Percentiles rank a stretch among this genome's conserved stretches.
phyloP scores from a whole-genome alignment of 768 basidiomycete species.

The Tricholoma sp. region DNA sequence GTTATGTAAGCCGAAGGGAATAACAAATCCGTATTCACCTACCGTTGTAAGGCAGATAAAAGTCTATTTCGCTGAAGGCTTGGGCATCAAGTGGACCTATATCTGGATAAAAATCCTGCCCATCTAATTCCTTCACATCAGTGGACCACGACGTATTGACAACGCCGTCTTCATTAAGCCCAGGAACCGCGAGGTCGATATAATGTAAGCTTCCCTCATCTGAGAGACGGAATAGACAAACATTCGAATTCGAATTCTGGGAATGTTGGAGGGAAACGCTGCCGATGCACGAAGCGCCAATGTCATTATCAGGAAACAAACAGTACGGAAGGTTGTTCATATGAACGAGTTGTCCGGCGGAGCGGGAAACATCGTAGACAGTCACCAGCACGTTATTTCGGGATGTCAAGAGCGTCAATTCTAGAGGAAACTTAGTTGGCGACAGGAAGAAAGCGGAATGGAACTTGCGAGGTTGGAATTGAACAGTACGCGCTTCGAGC shows the following conservation, averaged over 20 bases:
- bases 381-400: slow-evolving; percentile 53
- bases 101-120: slow-evolving; percentile 25
- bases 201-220: slow-evolving; percentile 42
- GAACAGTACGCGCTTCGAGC: slow-evolving; percentile 38
- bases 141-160: slow-evolving; percentile 32
- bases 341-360: slow-evolving; percentile 37
- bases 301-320: slow-evolving; percentile 27
- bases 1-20: background rate
- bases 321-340: slow-evolving; percentile 40
- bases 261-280: slow-evolving; percentile 32
- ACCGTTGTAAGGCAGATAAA: slow-evolving; percentile 56
- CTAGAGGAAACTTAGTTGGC: slow-evolving; percentile 25
- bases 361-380: slow-evolving; percentile 55
- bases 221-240: slow-evolving; percentile 43
- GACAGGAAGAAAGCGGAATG: background rate
- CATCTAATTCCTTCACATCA: slow-evolving; percentile 34
- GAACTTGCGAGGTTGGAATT: slow-evolving; percentile 12
- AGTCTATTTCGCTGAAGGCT: slow-evolving; percentile 41
- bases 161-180: slow-evolving; percentile 11
- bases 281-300: slow-evolving; percentile 23
- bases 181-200: slow-evolving; percentile 29
- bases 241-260: slow-evolving; percentile 13
- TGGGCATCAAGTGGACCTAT: slow-evolving; percentile 41
- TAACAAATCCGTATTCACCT: slow-evolving; percentile 13
- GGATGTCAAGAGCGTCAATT: slow-evolving; percentile 54